Evolutionary conservation across 2,329 filamentous ascomycete genomes (phyloP), one percentile per base, ranked within the genome.

Genomic region (Basipetospora chlamydospora): DNA sequence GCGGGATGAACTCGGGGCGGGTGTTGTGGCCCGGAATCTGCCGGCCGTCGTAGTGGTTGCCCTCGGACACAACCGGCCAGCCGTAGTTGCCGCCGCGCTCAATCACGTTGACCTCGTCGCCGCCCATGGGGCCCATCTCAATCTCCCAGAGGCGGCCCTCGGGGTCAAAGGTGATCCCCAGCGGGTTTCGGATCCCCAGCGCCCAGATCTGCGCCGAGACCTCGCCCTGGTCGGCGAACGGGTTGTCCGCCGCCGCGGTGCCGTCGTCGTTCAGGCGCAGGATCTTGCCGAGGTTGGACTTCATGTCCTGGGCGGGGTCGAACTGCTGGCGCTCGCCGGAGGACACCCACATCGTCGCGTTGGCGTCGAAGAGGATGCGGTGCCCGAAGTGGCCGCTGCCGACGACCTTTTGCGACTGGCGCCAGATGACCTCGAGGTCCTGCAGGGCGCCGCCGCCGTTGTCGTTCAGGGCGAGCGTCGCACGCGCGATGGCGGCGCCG

Each of bases 61-160:
- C 52, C 42, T 53, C 38, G 40, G 46, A 55, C 39, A 55, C 52
- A 38, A 49, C 33, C 38, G 52, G 51, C 52, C 52, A 55, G 36
- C 52, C 52, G 44, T 55, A 55, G 47, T 55, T 55, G 46, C 44
- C 48, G 42, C 51, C 52, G 36, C 31, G 26, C 44, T 52, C 13
- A 46, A 55, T 55, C 43, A 55, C 45, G 47, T 55, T 55, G 43
- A 55, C 43, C 49, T 55, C 52, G 40, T 55, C 52, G 44, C 52
- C 52, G 42, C 52, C 52, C 46, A 48, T 49, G 34, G 52, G 52
- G 2, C 52, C 52, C 52, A 55, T 55, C 44, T 55, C 52, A 41
- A 54, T 40, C 45, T 55, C 52, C 52, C 52, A 55, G 40, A 55
- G 50, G 35, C 51, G 51, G 4, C 51, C 51, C 42, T 55, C 35